These are phyloP conservation scores for Citrullus colocynthis DNA, from an alignment of 306 rosid genomes.

Conservation along the genomic window DNA sequence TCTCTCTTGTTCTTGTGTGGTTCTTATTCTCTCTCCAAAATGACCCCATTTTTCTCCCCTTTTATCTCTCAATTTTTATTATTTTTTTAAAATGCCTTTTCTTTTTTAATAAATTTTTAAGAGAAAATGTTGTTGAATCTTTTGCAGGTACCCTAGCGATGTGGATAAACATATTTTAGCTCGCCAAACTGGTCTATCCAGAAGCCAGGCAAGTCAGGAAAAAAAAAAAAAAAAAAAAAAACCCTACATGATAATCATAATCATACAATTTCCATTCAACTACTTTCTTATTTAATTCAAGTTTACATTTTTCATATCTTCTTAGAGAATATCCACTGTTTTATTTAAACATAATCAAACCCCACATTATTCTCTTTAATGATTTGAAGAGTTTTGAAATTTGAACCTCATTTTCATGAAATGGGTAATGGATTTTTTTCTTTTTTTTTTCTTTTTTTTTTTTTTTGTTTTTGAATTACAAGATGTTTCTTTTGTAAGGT, in stretches of 20 bases:
- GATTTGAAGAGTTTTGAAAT: neutral
- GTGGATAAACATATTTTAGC: constrained; percentile 90
- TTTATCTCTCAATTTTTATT: no score
- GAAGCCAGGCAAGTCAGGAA: constrained; percentile 77
- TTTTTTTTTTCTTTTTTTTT: neutral
- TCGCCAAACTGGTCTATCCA: constrained; percentile 98
- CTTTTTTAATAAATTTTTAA: neutral
- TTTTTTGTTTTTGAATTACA: neutral
- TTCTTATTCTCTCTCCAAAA: constrained; percentile 17
- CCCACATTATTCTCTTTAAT: neutral
- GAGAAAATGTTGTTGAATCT: neutral
- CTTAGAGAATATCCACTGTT: neutral
- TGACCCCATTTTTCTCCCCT: constrained; percentile 15
- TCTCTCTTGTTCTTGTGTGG: constrained; percentile 12
- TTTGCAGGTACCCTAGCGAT: constrained; percentile 89
- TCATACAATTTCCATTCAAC: neutral
- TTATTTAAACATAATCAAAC: neutral
- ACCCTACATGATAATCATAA: neutral
- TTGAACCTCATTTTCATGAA: neutral
- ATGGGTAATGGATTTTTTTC: neutral
- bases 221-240: neutral
- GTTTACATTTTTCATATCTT: constrained; percentile 1
- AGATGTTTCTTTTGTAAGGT: neutral
- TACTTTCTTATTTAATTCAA: neutral
- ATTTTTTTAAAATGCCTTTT: no score